These are phyloP conservation scores for Galerina sulciceps DNA, from an alignment of 768 basidiomycete species.

Conservation along the genomic window DNA sequence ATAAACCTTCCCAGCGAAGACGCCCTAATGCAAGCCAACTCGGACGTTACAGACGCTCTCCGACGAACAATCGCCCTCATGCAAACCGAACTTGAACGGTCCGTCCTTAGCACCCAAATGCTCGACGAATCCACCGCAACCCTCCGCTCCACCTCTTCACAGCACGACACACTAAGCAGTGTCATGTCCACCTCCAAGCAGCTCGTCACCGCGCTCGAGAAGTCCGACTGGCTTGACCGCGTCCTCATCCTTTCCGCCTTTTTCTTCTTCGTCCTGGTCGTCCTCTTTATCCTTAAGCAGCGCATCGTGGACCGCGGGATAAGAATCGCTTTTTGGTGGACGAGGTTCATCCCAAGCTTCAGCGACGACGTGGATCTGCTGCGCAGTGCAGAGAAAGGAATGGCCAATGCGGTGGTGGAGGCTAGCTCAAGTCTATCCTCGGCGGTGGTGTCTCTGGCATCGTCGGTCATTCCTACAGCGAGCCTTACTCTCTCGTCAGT, in stretches of 20 bases:
- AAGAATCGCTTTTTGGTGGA: conserved; percentile 88
- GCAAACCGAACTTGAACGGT: conserved; percentile 91
- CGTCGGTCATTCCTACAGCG: conserved; percentile 11
- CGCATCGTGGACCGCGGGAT: conserved; percentile 82
- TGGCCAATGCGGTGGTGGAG: conserved; percentile 5
- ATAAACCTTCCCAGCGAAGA: conserved; percentile 61
- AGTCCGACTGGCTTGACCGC: conserved; percentile 91
- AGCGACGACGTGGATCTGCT: conserved; percentile 38
- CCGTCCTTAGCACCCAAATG: conserved; percentile 84
- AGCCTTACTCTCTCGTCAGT: conserved; percentile 5
- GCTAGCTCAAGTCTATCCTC: conserved; percentile 8
- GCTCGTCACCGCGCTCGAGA: conserved; percentile 86
- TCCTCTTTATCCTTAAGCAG: conserved; percentile 87
- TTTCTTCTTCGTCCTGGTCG: conserved; percentile 81
- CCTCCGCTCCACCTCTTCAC: conserved; percentile 71
- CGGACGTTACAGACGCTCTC: conserved; percentile 87
- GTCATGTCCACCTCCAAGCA: conserved; percentile 81
- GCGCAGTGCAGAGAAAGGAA: conserved; percentile 37
- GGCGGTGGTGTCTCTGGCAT: conserved; percentile 11
- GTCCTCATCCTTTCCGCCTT: conserved; percentile 82
- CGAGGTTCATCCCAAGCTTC: conserved; percentile 67
- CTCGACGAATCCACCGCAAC: conserved; percentile 83
- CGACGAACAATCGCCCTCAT: conserved; percentile 84
- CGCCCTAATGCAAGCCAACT: conserved; percentile 84
- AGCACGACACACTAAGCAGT: conserved; percentile 75